Conservation (phyloP, 2,329 filamentous ascomycete species). For the Arthrobotrys sinensis region DNA sequence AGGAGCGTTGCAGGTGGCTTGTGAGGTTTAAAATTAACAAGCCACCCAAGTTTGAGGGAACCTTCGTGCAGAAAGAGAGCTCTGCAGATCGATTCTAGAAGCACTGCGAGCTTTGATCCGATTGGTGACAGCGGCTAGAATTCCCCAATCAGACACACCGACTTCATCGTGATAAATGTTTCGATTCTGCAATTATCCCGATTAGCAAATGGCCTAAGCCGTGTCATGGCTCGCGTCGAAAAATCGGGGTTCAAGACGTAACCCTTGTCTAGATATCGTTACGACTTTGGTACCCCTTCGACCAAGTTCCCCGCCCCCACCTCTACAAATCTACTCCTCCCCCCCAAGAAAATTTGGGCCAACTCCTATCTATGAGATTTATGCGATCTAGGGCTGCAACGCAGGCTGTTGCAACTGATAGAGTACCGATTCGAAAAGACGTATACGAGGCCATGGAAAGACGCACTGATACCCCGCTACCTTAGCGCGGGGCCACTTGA, state of each 20-base stretch:
- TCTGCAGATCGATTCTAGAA: neutral
- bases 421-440: too few species aligned
- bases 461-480: too few species aligned
- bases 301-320: neutral
- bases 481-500: too few species aligned
- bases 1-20: slow-evolving; percentile 7
- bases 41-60: neutral
- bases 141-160: neutral
- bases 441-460: too few species aligned
- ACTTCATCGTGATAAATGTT: neutral
- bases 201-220: neutral
- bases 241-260: neutral
- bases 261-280: slow-evolving; percentile 10
- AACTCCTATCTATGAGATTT: too few species aligned
- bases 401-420: too few species aligned
- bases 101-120: neutral
- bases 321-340: slow-evolving; percentile 14
- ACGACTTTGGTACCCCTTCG: neutral
- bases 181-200: neutral
- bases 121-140: neutral
- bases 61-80: neutral
- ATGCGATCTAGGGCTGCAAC: too few species aligned
- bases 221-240: neutral
- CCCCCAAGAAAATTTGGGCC: too few species aligned
- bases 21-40: neutral